Conservation (phyloP, 352 stramenopile species). For the Phytophthora cactorum region DNA sequence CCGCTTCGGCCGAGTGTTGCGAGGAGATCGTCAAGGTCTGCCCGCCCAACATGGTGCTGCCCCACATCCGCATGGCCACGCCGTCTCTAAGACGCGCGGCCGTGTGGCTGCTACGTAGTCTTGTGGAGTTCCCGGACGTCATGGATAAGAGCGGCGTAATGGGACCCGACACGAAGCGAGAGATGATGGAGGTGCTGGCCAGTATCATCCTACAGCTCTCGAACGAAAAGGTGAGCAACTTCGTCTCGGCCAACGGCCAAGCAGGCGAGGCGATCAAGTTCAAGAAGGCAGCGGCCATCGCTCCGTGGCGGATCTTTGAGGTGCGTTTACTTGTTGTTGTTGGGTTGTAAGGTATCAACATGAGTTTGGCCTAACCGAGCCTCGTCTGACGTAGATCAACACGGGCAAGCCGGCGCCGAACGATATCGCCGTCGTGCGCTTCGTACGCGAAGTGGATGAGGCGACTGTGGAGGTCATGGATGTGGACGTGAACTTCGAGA, state of each 20-base stretch:
- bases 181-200: conserved; percentile 75
- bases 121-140: conserved; percentile 85
- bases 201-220: conserved; percentile 85
- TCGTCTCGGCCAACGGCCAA: conserved; percentile 56
- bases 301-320: conserved; percentile 88
- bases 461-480: conserved; percentile 84
- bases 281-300: conserved; percentile 63
- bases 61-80: conserved; percentile 88
- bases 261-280: conserved; percentile 57
- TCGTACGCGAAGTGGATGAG: conserved; percentile 79
- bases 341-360: conserved; percentile 14
- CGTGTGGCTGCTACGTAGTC: conserved; percentile 84
- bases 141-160: conserved; percentile 62
- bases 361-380: conserved; percentile 11
- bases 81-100: conserved; percentile 75
- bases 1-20: conserved; percentile 74
- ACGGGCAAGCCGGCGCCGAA: conserved; percentile 84
- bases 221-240: conserved; percentile 74
- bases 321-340: conserved; percentile 28
- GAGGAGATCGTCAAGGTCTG: conserved; percentile 77
- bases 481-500: conserved; percentile 90
- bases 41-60: conserved; percentile 70
- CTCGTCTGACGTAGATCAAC: conserved; percentile 49
- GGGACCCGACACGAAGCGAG: conserved; percentile 57
- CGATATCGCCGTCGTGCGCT: conserved; percentile 86